Evolutionary conservation across 345 rosid species (phyloP), one percentile per base, ranked within the genome.

Genomic region (Eutrema heterophyllum): DNA sequence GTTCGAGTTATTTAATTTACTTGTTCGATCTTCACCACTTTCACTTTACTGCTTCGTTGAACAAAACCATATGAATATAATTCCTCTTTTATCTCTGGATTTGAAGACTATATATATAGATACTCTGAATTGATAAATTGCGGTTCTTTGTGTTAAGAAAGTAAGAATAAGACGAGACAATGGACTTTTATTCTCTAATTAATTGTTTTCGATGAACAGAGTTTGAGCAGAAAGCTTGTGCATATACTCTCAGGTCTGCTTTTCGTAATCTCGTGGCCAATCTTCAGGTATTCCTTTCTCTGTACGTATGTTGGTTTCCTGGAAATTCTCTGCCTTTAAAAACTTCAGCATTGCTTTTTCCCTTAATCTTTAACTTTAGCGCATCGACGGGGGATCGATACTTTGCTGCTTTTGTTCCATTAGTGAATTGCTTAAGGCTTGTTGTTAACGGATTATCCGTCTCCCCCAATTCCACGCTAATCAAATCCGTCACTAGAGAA

Each of bases 181-280:
- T n/a, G 27, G 49, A n/a, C 15, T 29, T 12, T 53, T 29, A n/a
- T n/a, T 43, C 30, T 40, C 30, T 10, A 5, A 14, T 54, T 30
- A 30, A 5, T n/a, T 8, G 50, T 39, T 64, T 11, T 14, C 24
- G 35, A 27, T 35, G 57, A 18, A 55, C 93, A 89, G 96, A 86
- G 48, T 16, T 78, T 91, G 68, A 91, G 98, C 77, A 88, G 98
- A 63, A 94, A 94, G 82, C 83, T 89, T 21, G 97, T 91, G 5
- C 98, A 94, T 71, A 80, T 91, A 59, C 68, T 86, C 26, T 91
- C 98, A 4, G 98, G 98, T 33, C 76, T 89, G 58, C 84, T 91
- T 58, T 94, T 88, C 51, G 86, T 83, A 30, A 41, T 81, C 40
- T 79, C 93, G 12, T 91, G 96, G 96, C 97, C 98, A 3, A 74